A percentile compares a stretch with the other conserved stretches of the same genome.
Evolutionary conservation across 495 filamentous ascomycete species (phyloP).

Genomic region (Stereocaulon alpinum): DNA sequence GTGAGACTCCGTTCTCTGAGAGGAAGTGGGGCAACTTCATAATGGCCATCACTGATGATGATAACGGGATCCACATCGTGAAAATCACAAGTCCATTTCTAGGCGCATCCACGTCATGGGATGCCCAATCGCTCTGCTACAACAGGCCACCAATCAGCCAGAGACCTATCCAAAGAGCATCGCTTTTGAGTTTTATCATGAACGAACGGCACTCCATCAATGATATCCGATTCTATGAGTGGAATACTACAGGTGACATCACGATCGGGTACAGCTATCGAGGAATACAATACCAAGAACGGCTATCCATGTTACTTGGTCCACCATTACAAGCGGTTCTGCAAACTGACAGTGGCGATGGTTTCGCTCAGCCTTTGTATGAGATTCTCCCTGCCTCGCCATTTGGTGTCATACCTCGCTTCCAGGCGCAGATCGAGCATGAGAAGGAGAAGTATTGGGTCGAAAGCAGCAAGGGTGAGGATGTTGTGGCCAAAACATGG

Average conservation of each 20-base stretch:
- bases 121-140: background rate
- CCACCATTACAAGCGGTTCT: background rate
- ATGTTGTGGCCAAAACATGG: conserved; percentile 38
- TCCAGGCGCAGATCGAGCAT: background rate
- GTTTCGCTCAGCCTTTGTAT: background rate
- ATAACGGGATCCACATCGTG: conserved; percentile 7
- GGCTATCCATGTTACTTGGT: background rate
- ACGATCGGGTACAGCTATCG: background rate
- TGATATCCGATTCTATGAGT: background rate
- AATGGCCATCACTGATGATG: conserved; percentile 29
- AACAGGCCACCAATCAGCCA: background rate
- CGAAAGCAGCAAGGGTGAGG: conserved; percentile 36
- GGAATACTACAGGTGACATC: background rate
- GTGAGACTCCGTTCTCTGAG: background rate
- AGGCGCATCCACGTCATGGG: background rate
- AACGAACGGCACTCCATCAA: conserved; percentile 6
- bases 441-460: conserved; percentile 28
- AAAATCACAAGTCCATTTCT: background rate
- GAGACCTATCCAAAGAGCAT: background rate
- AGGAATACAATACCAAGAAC: background rate
- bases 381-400: background rate
- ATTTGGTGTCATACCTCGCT: background rate
- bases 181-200: conserved; percentile 1
- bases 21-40: conserved; percentile 32
- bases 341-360: background rate